Evolutionary conservation across 2,329 filamentous ascomycete species (phyloP).

Genomic region (Colletotrichum liriopes): DNA sequence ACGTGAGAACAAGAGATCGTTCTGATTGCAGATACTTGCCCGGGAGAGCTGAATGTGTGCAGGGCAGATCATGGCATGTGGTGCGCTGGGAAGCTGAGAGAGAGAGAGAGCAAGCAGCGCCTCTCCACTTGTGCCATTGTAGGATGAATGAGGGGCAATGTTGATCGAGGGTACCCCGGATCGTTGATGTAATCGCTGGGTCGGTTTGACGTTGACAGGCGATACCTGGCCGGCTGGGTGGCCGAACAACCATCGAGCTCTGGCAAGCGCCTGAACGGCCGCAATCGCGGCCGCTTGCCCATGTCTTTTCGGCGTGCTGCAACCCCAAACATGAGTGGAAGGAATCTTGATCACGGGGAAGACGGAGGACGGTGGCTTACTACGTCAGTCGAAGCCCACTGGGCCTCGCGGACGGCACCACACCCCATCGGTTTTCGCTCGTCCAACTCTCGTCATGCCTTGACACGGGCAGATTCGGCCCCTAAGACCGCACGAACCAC

Average conservation of each 20-base stretch:
- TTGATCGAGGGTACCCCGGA: slow-evolving; percentile 41
- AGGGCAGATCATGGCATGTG: slow-evolving; percentile 26
- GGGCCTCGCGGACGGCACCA: slow-evolving; percentile 15
- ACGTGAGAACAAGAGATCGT: slow-evolving; percentile 34
- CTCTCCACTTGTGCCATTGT: slow-evolving; percentile 28
- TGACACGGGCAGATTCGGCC: slow-evolving; percentile 16
- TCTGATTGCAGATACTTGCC: neutral
- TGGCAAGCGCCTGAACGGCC: slow-evolving; percentile 6
- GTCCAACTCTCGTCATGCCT: slow-evolving; percentile 6
- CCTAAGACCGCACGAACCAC: slow-evolving; percentile 28
- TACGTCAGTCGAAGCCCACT: slow-evolving; percentile 41
- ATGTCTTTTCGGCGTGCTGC: slow-evolving; percentile 5
- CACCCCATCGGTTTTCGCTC: slow-evolving; percentile 17
- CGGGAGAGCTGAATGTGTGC: slow-evolving; percentile 21
- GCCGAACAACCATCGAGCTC: slow-evolving; percentile 25
- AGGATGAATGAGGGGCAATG: slow-evolving; percentile 33
- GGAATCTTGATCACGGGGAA: slow-evolving; percentile 18
- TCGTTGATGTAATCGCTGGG: slow-evolving; percentile 41
- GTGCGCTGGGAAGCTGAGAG: slow-evolving; percentile 13
- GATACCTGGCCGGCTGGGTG: slow-evolving; percentile 31
- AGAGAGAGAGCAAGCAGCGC: slow-evolving; percentile 1
- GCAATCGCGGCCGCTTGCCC: slow-evolving; percentile 12
- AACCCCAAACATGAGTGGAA: slow-evolving; percentile 10
- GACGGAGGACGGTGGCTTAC: slow-evolving; percentile 23
- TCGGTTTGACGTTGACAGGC: slow-evolving; percentile 30